phyloP scores from a whole-genome alignment of 352 stramenopile species.

The Plasmopara halstedii region DNA sequence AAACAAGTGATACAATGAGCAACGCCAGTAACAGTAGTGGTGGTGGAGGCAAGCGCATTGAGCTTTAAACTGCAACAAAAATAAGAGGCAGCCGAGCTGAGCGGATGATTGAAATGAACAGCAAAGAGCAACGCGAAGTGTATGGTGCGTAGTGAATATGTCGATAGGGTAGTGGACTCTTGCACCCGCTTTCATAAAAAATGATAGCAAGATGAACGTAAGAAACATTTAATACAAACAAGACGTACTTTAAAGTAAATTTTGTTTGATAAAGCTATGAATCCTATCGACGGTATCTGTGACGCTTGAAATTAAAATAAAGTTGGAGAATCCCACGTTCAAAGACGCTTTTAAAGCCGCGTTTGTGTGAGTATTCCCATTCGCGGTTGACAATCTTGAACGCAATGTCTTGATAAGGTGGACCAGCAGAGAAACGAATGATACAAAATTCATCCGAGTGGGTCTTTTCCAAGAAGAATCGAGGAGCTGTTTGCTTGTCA shows the following conservation, averaged over 20 bases:
- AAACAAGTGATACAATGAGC: constrained; percentile 41
- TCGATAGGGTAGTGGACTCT: no score
- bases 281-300: constrained; percentile 92
- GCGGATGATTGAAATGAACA: no score
- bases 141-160: neutral
- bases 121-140: no score
- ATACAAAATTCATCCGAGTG: constrained; percentile 95
- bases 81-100: neutral
- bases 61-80: constrained; percentile 38
- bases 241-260: no score
- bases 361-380: constrained; percentile 97
- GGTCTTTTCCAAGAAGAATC: constrained; percentile 92
- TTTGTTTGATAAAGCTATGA: neutral
- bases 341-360: constrained; percentile 97
- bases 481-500: constrained; percentile 92
- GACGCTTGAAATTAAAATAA: constrained; percentile 99
- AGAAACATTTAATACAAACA: no score
- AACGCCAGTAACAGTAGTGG: constrained; percentile 44
- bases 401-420: constrained; percentile 98
- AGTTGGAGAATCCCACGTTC: constrained; percentile 97
- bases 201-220: no score
- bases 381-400: constrained; percentile 99
- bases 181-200: no score
- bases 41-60: constrained; percentile 58
- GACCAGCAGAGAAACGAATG: constrained; percentile 95